Percentiles rank a stretch among this genome's conserved stretches.
Evolutionary conservation across 805 yeast species (phyloP).

Genomic region (Zygosaccharomyces rouxii): DNA sequence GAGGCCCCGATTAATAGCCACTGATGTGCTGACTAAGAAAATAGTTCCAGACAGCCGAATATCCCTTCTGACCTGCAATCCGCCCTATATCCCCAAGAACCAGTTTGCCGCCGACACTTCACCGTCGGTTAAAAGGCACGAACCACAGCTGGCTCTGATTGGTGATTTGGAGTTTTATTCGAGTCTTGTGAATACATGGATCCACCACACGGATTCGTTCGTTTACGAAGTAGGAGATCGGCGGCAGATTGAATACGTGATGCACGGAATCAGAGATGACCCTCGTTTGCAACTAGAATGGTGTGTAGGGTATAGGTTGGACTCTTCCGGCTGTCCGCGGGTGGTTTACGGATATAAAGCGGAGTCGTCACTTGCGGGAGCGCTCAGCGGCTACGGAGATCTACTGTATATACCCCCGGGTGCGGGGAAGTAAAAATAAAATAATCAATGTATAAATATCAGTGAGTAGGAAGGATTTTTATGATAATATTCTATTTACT

Average conservation of each 20-base stretch:
- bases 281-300: slow-evolving; percentile 37
- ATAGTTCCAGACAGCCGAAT: slow-evolving; percentile 12
- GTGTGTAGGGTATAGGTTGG: slow-evolving; percentile 46
- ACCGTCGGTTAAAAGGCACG: slow-evolving; percentile 62
- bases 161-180: slow-evolving; percentile 72
- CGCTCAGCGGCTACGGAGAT: slow-evolving; percentile 5
- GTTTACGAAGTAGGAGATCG: slow-evolving; percentile 73
- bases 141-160: slow-evolving; percentile 74
- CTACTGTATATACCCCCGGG: not conserved
- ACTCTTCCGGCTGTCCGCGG: slow-evolving; percentile 49
- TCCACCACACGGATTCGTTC: slow-evolving; percentile 45
- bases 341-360: slow-evolving; percentile 61
- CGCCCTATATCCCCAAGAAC: slow-evolving; percentile 66
- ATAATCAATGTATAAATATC: not conserved
- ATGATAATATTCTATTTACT: slow-evolving; percentile 1
- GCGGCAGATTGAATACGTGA: slow-evolving; percentile 49
- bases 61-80: slow-evolving; percentile 74
- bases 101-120: slow-evolving; percentile 43
- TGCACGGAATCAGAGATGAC: slow-evolving; percentile 13
- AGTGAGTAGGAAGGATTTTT: not conserved
- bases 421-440: not conserved
- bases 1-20: slow-evolving; percentile 1
- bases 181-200: slow-evolving; percentile 47
- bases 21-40: slow-evolving; percentile 1
- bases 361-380: slow-evolving; percentile 2